Percentiles rank a stretch among this genome's conserved stretches.
Evolutionary conservation across 2,329 filamentous ascomycete species (phyloP).

Genomic region (Fusarium transvaalense): DNA sequence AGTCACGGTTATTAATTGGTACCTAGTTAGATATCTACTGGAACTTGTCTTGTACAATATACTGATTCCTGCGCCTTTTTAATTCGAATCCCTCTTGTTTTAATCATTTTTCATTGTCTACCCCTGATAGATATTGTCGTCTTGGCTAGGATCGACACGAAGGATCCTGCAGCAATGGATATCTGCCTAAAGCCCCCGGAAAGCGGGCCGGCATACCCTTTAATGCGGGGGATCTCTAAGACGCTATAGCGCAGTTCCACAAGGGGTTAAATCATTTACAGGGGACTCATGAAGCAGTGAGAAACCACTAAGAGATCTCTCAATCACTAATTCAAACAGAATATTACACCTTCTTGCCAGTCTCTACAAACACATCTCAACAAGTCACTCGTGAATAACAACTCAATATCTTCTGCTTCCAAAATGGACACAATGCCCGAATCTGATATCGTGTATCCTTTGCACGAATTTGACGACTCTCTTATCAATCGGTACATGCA

Average conservation of each 20-base stretch:
- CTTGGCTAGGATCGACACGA: neutral
- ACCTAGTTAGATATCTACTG: no score
- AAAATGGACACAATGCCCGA: neutral
- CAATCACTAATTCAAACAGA: neutral
- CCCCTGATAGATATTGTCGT: neutral
- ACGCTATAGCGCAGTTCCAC: neutral
- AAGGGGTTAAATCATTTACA: slow-evolving; percentile 32
- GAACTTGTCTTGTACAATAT: no score
- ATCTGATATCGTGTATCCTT: neutral
- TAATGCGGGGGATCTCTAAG: neutral
- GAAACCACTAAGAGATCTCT: neutral
- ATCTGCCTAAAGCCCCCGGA: neutral
- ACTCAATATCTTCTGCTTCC: neutral
- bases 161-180: neutral
- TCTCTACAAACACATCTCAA: neutral
- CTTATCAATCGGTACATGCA: slow-evolving; percentile 12
- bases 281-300: neutral
- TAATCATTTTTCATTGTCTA: no score
- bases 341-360: neutral
- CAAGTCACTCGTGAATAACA: neutral
- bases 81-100: no score
- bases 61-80: no score
- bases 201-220: neutral
- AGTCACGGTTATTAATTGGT: no score
- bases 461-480: slow-evolving; percentile 13